A percentile compares a stretch with the other conserved stretches of the same genome.
phyloP scores from a whole-genome alignment of 179 eudicot species.

The Patellifolia procumbens region DNA sequence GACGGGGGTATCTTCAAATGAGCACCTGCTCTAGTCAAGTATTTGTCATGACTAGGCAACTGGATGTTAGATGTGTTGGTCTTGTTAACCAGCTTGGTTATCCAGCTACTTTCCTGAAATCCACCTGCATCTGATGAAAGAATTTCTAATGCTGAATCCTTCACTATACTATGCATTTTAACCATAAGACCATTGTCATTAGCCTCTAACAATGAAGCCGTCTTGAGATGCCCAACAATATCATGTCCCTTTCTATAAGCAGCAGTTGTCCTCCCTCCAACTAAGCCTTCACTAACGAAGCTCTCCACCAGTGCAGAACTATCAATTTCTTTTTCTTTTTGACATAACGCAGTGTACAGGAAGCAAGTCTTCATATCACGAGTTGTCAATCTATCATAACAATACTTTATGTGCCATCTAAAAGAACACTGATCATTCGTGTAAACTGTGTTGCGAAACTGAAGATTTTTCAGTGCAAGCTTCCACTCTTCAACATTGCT shows the following conservation, averaged over 20 bases:
- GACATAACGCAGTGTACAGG: constrained; percentile 27
- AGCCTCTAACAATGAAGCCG: constrained; percentile 25
- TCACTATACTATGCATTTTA: constrained; percentile 23
- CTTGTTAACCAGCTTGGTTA: constrained; percentile 4
- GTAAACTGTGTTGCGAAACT: too few relatives aligned
- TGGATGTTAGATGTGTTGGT: background rate
- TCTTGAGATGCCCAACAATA: constrained; percentile 16
- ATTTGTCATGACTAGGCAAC: background rate
- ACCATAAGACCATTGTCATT: constrained; percentile 20
- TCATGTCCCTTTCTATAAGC: constrained; percentile 30
- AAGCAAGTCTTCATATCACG: constrained; percentile 35
- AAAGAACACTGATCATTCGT: constrained; percentile 7
- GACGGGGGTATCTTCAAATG: constrained; percentile 24
- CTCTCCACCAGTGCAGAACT: constrained; percentile 24
- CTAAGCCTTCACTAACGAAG: constrained; percentile 31
- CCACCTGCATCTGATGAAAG: constrained; percentile 25
- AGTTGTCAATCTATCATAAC: constrained; percentile 26
- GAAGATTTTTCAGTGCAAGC: constrained; percentile 12
- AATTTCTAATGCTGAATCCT: constrained; percentile 29
- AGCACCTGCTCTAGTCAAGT: constrained; percentile 14
- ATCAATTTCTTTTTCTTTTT: constrained; percentile 16
- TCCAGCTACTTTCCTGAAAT: constrained; percentile 15
- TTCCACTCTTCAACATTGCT: constrained; percentile 16
- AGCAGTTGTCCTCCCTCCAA: constrained; percentile 12
- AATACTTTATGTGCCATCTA: constrained; percentile 21